Base-by-base conservation (phyloP, 768 basidiomycete species). In the Tremella mesenterica region DNA sequence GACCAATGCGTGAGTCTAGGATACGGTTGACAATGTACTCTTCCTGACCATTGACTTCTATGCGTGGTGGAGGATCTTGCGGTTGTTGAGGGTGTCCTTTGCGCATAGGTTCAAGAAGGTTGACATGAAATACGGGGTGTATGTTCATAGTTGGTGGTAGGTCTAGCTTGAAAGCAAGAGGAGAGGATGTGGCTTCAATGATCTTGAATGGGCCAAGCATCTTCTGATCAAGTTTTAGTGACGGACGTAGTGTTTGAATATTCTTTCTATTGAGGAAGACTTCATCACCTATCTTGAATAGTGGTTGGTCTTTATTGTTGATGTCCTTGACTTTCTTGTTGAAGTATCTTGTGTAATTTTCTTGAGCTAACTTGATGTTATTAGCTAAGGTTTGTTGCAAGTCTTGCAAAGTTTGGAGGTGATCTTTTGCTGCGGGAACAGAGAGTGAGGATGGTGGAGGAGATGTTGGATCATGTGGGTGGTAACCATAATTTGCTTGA, bases 371-470 rank as follows among this genome's bases (percentile, higher is more conserved):
- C 14, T 41, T 41, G 38, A 41, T 41, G 23, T 41, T 41, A 16
- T 41, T 14, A 23, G 14, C n/a, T n/a, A 41, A 23, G n/a, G n/a
- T n/a, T 41, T 41, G 6, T n/a, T 41, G 38, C 38, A 41, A 41
- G 38, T n/a, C n/a, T n/a, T 16, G 38, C 23, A 41, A 14, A 18
- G n/a, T 41, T 14, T 41, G n/a, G 14, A 41, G 38, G 38, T 41
- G 38, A 18, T n/a, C 23, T 23, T 41, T n/a, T 41, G 38, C 38
- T 41, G 38, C 38, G 5, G 38, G 38, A 16, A 41, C 79, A 80
- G 4, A 73, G 80, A 78, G 4, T 75, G 48, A 5, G 70, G 59
- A 54, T n/a, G n/a, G n/a, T n/a, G n/a, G n/a, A 74, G 78, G 0
- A 80, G 64, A 12, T 8, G 27, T 46, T 4, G 44, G 44, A 46